These are phyloP conservation scores for Wickerhamiella spandovensis DNA, from an alignment of 805 yeast genomes.

Conservation along the genomic window DNA sequence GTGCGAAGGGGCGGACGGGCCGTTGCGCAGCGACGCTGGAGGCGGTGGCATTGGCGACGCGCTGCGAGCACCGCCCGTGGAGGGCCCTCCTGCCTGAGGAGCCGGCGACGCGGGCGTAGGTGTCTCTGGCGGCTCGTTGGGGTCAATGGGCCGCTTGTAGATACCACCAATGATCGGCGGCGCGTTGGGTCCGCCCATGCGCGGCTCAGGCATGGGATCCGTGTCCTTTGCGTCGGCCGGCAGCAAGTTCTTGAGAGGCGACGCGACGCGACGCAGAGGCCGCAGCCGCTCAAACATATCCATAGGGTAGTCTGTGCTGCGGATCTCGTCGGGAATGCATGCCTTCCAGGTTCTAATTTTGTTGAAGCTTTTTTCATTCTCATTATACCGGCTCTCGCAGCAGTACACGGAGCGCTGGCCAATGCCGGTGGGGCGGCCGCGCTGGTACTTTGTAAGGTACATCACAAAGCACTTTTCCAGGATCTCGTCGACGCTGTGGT, in stretches of 20 bases:
- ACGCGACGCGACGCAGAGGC: conserved; percentile 61
- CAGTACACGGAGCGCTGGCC: conserved; percentile 65
- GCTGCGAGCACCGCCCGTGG: neutral
- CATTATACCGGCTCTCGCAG: conserved; percentile 91
- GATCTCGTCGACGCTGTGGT: conserved; percentile 78
- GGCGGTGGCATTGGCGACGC: neutral
- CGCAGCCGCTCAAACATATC: conserved; percentile 59
- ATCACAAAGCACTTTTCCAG: conserved; percentile 90
- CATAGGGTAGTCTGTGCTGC: conserved; percentile 42
- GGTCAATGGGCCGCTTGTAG: conserved; percentile 58
- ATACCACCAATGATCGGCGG: conserved; percentile 95
- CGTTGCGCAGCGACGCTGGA: neutral
- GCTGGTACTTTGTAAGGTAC: conserved; percentile 84
- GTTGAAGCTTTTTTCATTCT: conserved; percentile 77
- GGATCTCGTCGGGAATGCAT: conserved; percentile 90
- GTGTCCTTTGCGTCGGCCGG: conserved; percentile 59
- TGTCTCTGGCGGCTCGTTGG: conserved; percentile 71
- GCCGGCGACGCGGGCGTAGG: conserved; percentile 30
- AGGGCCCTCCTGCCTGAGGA: neutral
- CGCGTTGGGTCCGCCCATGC: conserved; percentile 67
- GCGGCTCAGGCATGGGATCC: conserved; percentile 73
- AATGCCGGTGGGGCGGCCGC: conserved; percentile 77
- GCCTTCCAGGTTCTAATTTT: conserved; percentile 98
- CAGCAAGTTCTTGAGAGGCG: conserved; percentile 70
- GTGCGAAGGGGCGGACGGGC: neutral